Conservation (phyloP, 2,329 filamentous ascomycete species). For the Pseudonectria buxi region DNA sequence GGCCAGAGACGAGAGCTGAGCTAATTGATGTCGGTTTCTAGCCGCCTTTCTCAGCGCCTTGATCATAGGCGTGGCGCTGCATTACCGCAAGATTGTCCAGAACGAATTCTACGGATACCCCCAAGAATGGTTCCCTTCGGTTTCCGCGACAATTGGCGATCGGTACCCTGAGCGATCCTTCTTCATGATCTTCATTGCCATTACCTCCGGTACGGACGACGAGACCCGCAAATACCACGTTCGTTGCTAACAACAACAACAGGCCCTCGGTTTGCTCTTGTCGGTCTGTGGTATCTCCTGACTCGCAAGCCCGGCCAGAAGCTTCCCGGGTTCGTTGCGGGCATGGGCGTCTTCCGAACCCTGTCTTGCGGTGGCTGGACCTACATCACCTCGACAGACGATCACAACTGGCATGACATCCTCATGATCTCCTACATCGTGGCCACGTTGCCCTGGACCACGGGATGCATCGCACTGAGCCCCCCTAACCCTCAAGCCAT, state of each 20-base stretch:
- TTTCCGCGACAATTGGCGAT: slow-evolving; percentile 95
- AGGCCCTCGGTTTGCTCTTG: slow-evolving; percentile 86
- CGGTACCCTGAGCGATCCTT: slow-evolving; percentile 93
- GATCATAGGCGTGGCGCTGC: slow-evolving; percentile 70
- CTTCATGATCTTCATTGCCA: slow-evolving; percentile 95
- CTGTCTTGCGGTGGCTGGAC: slow-evolving; percentile 97
- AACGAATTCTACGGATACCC: slow-evolving; percentile 96
- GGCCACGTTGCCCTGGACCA: slow-evolving; percentile 89
- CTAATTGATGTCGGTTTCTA: slow-evolving; percentile 28
- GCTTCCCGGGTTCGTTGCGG: slow-evolving; percentile 75
- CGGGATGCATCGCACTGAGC: slow-evolving; percentile 82
- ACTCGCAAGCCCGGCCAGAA: slow-evolving; percentile 68
- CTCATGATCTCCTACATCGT: slow-evolving; percentile 99
- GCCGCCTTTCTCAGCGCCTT: slow-evolving; percentile 83
- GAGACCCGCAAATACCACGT: neutral
- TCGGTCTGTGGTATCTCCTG: slow-evolving; percentile 86
- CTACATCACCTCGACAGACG: slow-evolving; percentile 95
- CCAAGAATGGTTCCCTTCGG: slow-evolving; percentile 93
- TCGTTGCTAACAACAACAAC: slow-evolving; percentile 10
- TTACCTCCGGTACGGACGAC: slow-evolving; percentile 67
- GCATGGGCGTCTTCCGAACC: slow-evolving; percentile 77
- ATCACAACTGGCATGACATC: slow-evolving; percentile 97
- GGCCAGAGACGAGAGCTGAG: slow-evolving; percentile 3
- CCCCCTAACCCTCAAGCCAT: slow-evolving; percentile 76
- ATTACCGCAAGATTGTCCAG: slow-evolving; percentile 95